Percentiles rank a stretch among this genome's conserved stretches.
Conservation (phyloP, 306 rosid species). For the Canavalia gladiata region DNA sequence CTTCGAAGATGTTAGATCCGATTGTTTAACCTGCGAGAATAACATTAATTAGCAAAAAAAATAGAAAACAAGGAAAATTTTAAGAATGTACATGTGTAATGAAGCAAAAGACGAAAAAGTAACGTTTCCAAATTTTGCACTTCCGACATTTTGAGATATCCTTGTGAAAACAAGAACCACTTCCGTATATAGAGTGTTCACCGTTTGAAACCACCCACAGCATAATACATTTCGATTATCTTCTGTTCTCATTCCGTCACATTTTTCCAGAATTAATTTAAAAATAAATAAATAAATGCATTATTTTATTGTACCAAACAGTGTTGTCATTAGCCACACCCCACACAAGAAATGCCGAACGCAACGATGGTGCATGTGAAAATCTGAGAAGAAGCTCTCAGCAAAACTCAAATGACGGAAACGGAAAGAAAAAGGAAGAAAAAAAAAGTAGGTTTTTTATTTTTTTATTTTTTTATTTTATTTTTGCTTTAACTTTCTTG, state of each 20-base stretch:
- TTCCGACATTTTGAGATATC: conserved; percentile 17
- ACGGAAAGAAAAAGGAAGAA: neutral
- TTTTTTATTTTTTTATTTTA: neutral
- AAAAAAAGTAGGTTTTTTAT: neutral
- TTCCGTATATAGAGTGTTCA: conserved; percentile 4
- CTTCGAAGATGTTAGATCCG: conserved; percentile 71
- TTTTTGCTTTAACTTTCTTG: neutral
- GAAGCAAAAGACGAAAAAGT: conserved; percentile 35
- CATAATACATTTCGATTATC: neutral
- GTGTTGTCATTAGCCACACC: conserved; percentile 1
- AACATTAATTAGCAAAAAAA: conserved; percentile 21
- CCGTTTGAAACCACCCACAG: conserved; percentile 24
- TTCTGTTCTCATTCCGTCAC: neutral
- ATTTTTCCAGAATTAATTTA: conserved; percentile 11
- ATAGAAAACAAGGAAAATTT: neutral
- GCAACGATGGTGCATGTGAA: conserved; percentile 21
- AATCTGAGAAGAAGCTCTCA: neutral
- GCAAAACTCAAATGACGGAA: neutral
- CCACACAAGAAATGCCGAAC: neutral
- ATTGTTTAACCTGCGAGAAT: conserved; percentile 52
- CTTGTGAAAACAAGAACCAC: neutral
- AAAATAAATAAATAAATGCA: neutral
- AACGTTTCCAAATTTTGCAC: conserved; percentile 14
- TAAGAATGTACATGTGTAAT: conserved; percentile 38
- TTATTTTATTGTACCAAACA: conserved; percentile 14